Evolutionary conservation across 805 yeast genomes (phyloP), one percentile per base, ranked within the genome.

Genomic region (Starmerella etchellsii): DNA sequence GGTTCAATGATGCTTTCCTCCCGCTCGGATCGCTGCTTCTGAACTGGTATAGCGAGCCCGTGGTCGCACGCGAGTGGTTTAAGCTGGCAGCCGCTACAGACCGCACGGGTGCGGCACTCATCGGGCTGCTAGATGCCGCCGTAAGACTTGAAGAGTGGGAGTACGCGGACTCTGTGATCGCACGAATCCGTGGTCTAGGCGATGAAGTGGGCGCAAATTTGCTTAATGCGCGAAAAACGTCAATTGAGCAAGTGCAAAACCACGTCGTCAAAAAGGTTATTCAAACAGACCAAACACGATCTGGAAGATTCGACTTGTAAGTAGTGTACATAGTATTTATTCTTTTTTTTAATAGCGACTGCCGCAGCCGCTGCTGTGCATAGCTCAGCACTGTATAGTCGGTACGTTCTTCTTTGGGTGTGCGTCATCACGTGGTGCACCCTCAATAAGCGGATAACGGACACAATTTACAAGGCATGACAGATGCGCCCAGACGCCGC

Each of bases 51-150:
- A 64, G 70, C n/a, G 68, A 79, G 50, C 54, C 62, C 2, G 42
- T 43, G 2, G 74, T 77, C 48, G 83, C 94, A 1, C 60, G 66
- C 27, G 81, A 81, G 53, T 88, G 97, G 97, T 84, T 85, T 61
- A 71, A 71, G 51, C 62, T 87, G 33, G 98, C 96, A 2, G 30
- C 36, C 10, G 41, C 44, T 5, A 52, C 55, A 1, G 57, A 53
- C 32, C 38, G 33, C 7, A 43, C 51, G 0, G 57, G 57, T 18
- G 31, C 35, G 4, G 54, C 55, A 1, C 41, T 49, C 2, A 34
- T 53, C 4, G 57, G 57, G 9, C 25, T 50, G n/a, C 34, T 52
- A 1, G 57, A 53, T 36, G 34, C 48, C 5, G 51, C 53, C 1
- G 40, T 28, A 14, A 42, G 42, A 11, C 40, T 48, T 2, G 31